Evolutionary conservation across 73 alveolate genomes (phyloP), one percentile per base, ranked within the genome.

Genomic region (Paramecium bursaria): DNA sequence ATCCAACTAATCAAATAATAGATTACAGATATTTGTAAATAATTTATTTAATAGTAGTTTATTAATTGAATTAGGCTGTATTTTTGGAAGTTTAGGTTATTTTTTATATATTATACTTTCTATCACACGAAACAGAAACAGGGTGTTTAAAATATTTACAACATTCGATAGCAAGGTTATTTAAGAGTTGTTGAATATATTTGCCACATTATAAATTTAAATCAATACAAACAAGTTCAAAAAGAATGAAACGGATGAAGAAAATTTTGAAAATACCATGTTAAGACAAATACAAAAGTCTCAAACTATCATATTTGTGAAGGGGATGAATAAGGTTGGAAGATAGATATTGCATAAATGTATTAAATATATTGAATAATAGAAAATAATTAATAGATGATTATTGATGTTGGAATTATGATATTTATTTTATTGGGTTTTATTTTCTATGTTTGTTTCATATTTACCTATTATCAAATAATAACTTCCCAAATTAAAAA

Each of bases 231-330:
- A 48, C 17, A 57, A 57, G 17, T 57, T 57, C 33, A 57, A 57
- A 31, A 57, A 57, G 27, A 48, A 57, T 30, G 76, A 57, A 29
- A 57, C 76, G 4, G 76, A 57, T 57, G 76, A 57, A 27, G 76
- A 57, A 13, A n/a, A 57, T 30, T 57, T 57, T 57, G 76, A 57
- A 26, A 57, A 25, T n/a, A 57, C 76, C 6, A 57, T 57, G 76
- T 13, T 57, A 50, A 30, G 76, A 23, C 33, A 57, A 57, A 30
- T 30, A 10, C 26, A 57, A 57, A 57, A 57, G 33, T 30, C 76
- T 13, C 51, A 30, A 13, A 57, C 50, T 7, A 30, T 50, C 0
- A 57, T 30, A 4, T 30, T 26, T 48, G n/a, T 57, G 15, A 26
- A 57, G 27, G 33, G 33, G 15, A 23, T 30, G 27, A 13, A 30